Evolutionary conservation across 352 stramenopile species (phyloP), one percentile per base, ranked within the genome.

Genomic region (Phytopythium helicoides): DNA sequence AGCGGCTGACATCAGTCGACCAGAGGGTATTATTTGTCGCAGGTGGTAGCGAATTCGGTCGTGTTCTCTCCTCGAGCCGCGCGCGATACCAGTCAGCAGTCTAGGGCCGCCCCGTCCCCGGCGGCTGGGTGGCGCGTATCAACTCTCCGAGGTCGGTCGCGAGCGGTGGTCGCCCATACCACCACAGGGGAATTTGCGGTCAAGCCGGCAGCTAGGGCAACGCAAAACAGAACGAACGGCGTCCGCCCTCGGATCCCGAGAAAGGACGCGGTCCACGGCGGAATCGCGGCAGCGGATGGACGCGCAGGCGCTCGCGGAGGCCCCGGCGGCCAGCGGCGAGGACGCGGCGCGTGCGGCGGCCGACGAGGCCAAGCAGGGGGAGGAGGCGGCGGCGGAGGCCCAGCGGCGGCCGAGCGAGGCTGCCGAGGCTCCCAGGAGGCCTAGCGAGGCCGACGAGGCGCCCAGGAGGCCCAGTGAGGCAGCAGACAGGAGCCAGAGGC

Each of bases 231-330:
- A 39, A 65, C 60, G 28, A 33, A 33, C 28, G 28, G 28, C 28
- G 28, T 33, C 28, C 28, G 28, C 28, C 28, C 28, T 33, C 28
- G 28, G 28, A 33, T 33, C 28, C 28, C 28, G 58, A 64, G 7
- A 34, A 52, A 52, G 48, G 39, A 49, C 14, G 31, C 37, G 45
- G 18, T 60, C 50, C 11, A 66, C 59, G 14, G 58, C 62, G 1
- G 51, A 66, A 35, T 76, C 61, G 4, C 74, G 64, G 15, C 57
- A 64, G 7, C 48, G 55, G 6, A 71, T 79, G 69, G 47, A 44
- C 11, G 54, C 54, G 11, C 57, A 64, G 15, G 55, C 52, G 11
- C 69, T 33, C 28, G 28, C 28, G 28, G 28, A 63, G 47, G 37
- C 46, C 10, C 52, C 40, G 25, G 9, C 26, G 26, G 28, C 40